Evolutionary conservation across 2,329 filamentous ascomycete genomes (phyloP).

Genomic region (Thelonectria olida): DNA sequence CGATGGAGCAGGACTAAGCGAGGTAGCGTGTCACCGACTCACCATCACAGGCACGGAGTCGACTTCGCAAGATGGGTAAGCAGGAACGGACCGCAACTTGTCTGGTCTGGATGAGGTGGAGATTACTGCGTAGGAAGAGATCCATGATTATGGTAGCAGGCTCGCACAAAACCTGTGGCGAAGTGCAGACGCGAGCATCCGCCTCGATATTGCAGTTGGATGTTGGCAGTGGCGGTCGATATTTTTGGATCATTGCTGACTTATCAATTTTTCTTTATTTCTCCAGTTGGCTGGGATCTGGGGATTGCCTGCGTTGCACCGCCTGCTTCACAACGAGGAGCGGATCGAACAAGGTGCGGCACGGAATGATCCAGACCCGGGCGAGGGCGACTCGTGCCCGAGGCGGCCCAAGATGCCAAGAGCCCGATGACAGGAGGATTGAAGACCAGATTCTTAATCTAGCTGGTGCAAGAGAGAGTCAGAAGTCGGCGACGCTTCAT

Average conservation of each 20-base stretch:
- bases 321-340: neutral
- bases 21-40: too few relatives aligned
- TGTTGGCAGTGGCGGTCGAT: neutral
- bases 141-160: too few relatives aligned
- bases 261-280: neutral
- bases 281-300: neutral
- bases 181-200: neutral
- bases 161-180: neutral
- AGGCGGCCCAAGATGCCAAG: neutral
- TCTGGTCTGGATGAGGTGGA: neutral
- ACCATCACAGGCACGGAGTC: neutral
- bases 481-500: neutral
- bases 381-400: neutral
- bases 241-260: constrained; percentile 13
- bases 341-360: neutral
- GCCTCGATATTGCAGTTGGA: neutral
- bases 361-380: neutral
- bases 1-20: neutral
- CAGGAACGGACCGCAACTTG: neutral
- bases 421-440: neutral
- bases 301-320: neutral
- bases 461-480: neutral
- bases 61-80: neutral
- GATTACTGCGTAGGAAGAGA: neutral
- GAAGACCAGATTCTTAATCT: neutral